Evolutionary conservation across 768 basidiomycete species (phyloP).

Genomic region (Suillus bovinus): DNA sequence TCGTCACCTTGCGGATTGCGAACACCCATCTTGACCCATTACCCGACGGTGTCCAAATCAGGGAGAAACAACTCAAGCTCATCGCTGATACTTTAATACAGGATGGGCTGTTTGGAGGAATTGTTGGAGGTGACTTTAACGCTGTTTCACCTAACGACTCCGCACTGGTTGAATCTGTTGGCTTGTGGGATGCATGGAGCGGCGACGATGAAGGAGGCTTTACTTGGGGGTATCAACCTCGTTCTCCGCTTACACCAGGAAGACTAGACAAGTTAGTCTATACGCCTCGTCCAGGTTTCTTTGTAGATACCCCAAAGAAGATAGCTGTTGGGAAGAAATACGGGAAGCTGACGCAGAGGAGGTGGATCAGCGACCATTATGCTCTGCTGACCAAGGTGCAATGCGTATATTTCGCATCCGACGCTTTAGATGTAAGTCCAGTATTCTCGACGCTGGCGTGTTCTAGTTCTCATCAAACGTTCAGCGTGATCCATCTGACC

Average conservation of each 20-base stretch:
- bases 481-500: neutral
- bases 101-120: conserved; percentile 44
- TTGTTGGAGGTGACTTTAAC: conserved; percentile 68
- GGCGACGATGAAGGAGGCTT: conserved; percentile 40
- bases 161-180: conserved; percentile 38
- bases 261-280: conserved; percentile 64
- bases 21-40: conserved; percentile 72
- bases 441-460: neutral
- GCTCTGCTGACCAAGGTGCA: conserved; percentile 43
- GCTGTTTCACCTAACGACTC: conserved; percentile 46
- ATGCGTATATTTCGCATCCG: conserved; percentile 5
- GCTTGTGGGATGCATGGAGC: conserved; percentile 56
- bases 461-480: neutral
- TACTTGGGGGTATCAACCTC: conserved; percentile 67
- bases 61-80: conserved; percentile 46
- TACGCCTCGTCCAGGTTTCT: conserved; percentile 43
- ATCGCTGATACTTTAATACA: conserved; percentile 46
- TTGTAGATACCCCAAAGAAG: conserved; percentile 46
- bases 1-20: conserved; percentile 48
- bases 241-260: conserved; percentile 40
- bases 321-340: conserved; percentile 54
- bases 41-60: conserved; percentile 38
- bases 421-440: neutral
- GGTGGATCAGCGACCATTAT: conserved; percentile 62
- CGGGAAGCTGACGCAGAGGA: conserved; percentile 21